Evolutionary conservation across 768 basidiomycete genomes (phyloP).

Genomic region (Termitomyces eurrhizus): DNA sequence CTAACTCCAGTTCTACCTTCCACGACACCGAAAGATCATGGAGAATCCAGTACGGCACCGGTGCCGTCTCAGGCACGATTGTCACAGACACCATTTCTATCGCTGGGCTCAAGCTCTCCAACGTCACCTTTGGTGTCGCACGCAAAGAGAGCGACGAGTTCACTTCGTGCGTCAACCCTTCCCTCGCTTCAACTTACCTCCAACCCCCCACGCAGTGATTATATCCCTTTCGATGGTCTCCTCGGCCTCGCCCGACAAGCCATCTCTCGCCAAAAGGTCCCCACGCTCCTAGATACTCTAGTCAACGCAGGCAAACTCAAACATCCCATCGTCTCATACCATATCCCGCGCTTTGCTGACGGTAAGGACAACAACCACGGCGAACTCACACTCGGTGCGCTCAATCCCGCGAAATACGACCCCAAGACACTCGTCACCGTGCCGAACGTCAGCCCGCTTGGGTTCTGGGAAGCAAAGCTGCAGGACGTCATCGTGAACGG

Average conservation of each 20-base stretch:
- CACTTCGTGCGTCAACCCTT: constrained; percentile 25
- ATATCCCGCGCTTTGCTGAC: constrained; percentile 57
- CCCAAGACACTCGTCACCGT: constrained; percentile 42
- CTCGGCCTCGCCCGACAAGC: constrained; percentile 39
- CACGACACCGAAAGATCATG: constrained; percentile 42
- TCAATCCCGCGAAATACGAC: constrained; percentile 52
- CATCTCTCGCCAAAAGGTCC: constrained; percentile 50
- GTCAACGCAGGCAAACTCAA: constrained; percentile 42
- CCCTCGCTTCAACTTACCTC: constrained; percentile 3
- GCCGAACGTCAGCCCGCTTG: constrained; percentile 39
- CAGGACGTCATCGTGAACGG: constrained; percentile 47
- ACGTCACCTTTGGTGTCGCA: constrained; percentile 63
- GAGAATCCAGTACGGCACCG: constrained; percentile 49
- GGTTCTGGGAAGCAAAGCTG: constrained; percentile 55
- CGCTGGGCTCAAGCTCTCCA: constrained; percentile 48
- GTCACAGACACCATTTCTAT: constrained; percentile 55
- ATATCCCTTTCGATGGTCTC: constrained; percentile 52
- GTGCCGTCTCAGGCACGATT: constrained; percentile 54
- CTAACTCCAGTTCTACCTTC: constrained; percentile 54
- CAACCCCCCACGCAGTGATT: constrained; percentile 14
- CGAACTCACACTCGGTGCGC: constrained; percentile 60
- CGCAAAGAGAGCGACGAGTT: constrained; percentile 52
- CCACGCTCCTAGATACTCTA: constrained; percentile 57
- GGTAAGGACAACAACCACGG: constrained; percentile 40
- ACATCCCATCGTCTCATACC: constrained; percentile 61